phyloP scores from a whole-genome alignment of 2,329 filamentous ascomycete genomes.

The Cladosporium austrohemisphaericum region DNA sequence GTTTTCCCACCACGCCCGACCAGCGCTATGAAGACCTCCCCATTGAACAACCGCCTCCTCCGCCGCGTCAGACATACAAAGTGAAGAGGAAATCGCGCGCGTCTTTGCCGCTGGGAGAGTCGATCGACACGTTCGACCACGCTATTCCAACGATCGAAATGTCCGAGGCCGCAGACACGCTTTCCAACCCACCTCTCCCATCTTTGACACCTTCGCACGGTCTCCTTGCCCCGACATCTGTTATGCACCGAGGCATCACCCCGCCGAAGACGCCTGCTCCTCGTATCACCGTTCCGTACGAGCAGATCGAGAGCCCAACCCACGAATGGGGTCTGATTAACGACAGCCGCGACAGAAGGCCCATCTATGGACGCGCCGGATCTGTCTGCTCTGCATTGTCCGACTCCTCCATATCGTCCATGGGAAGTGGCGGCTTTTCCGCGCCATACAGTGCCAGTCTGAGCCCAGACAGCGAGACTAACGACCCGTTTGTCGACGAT shows the following conservation, averaged over 20 bases:
- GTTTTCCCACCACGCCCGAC: conserved; percentile 44
- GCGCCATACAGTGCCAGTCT: conserved; percentile 47
- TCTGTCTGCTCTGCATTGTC: conserved; percentile 58
- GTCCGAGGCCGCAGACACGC: conserved; percentile 34
- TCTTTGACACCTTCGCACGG: conserved; percentile 33
- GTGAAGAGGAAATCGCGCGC: conserved; percentile 39
- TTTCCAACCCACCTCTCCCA: conserved; percentile 28
- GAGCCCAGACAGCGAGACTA: conserved; percentile 57
- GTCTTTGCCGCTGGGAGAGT: conserved; percentile 8
- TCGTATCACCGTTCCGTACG: conserved; percentile 27
- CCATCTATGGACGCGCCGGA: conserved; percentile 48
- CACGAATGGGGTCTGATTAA: conserved; percentile 34
- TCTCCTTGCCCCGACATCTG: conserved; percentile 41
- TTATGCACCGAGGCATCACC: conserved; percentile 38
- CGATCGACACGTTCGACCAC: conserved; percentile 19
- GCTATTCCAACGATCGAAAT: conserved; percentile 51
- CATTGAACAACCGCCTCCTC: conserved; percentile 38
- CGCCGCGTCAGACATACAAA: conserved; percentile 47
- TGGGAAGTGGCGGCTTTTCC: conserved; percentile 50
- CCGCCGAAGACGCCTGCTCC: conserved; percentile 49
- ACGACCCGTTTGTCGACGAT: conserved; percentile 50
- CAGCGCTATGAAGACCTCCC: conserved; percentile 24
- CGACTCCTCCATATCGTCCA: conserved; percentile 60
- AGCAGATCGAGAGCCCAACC: conserved; percentile 20
- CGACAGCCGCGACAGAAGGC: conserved; percentile 23